Percentiles rank a stretch among this genome's conserved stretches.
These are phyloP conservation scores for Penicillium dipodomyicola DNA, from an alignment of 495 filamentous ascomycete genomes.

Conservation along the genomic window DNA sequence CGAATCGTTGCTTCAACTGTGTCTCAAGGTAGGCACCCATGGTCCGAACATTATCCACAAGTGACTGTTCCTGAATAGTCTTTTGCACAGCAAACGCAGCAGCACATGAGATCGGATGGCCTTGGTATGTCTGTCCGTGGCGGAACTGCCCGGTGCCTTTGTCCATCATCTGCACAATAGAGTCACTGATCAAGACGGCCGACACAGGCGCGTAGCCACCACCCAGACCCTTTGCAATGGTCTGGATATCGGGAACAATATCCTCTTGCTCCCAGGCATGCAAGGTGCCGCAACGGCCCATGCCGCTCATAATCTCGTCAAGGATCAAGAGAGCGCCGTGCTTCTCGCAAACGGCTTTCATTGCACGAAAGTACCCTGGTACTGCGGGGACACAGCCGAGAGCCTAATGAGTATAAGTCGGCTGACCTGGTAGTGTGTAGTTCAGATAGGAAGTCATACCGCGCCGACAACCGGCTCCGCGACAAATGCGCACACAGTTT, in stretches of 20 bases:
- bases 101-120: slow-evolving; percentile 56
- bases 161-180: slow-evolving; percentile 53
- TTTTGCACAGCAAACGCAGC: slow-evolving; percentile 55
- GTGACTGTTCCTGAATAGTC: slow-evolving; percentile 44
- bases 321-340: slow-evolving; percentile 67
- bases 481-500: slow-evolving; percentile 73
- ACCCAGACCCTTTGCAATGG: slow-evolving; percentile 67
- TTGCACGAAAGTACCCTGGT: slow-evolving; percentile 61
- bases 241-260: slow-evolving; percentile 63
- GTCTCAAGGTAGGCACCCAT: slow-evolving; percentile 48
- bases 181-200: slow-evolving; percentile 54
- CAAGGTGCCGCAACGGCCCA: slow-evolving; percentile 65
- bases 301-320: slow-evolving; percentile 80
- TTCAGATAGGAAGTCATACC: slow-evolving; percentile 26
- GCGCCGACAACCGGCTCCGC: slow-evolving; percentile 69
- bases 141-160: slow-evolving; percentile 54
- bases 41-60: slow-evolving; percentile 46
- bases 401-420: slow-evolving; percentile 24
- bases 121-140: slow-evolving; percentile 61
- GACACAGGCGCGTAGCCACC: slow-evolving; percentile 65
- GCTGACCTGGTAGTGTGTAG: neutral
- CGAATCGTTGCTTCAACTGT: slow-evolving; percentile 35
- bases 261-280: slow-evolving; percentile 67
- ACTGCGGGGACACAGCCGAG: slow-evolving; percentile 64
- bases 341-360: slow-evolving; percentile 60